Conservation (phyloP, 2,329 filamentous ascomycete genomes). For the Sphaerulina vaccinii region DNA sequence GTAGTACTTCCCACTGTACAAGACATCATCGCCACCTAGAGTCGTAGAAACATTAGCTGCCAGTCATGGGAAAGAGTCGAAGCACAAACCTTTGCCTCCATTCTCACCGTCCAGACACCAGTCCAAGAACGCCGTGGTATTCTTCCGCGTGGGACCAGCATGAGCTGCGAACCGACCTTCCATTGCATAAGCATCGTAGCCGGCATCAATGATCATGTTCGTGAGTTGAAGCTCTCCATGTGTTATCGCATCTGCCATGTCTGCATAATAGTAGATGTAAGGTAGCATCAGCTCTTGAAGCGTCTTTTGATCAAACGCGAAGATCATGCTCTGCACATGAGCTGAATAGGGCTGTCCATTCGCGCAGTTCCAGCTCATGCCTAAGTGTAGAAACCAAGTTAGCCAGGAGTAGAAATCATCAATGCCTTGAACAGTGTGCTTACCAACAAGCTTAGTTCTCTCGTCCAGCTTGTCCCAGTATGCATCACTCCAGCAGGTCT, state of each 20-base stretch:
- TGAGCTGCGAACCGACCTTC: slow-evolving; percentile 20
- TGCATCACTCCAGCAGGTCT: slow-evolving; percentile 24
- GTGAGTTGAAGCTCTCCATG: slow-evolving; percentile 17
- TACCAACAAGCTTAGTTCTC: slow-evolving; percentile 9
- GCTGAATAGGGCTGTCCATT: slow-evolving; percentile 9
- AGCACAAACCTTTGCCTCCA: background rate
- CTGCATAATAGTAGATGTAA: slow-evolving; percentile 19
- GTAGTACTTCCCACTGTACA: slow-evolving; percentile 15
- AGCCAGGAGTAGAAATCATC: background rate
- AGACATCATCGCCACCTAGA: slow-evolving; percentile 10
- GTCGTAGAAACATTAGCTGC: background rate
- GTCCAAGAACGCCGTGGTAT: slow-evolving; percentile 17
- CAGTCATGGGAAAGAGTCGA: background rate
- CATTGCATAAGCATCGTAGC: slow-evolving; percentile 20
- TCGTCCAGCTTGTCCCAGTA: slow-evolving; percentile 19
- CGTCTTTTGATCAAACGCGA: slow-evolving; percentile 5
- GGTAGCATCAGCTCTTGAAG: slow-evolving; percentile 13
- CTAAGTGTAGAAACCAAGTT: background rate
- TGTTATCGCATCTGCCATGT: slow-evolving; percentile 9
- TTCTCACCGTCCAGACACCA: slow-evolving; percentile 17
- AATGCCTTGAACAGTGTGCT: background rate
- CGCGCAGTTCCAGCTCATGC: slow-evolving; percentile 24
- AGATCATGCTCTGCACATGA: slow-evolving; percentile 24
- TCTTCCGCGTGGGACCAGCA: slow-evolving; percentile 14
- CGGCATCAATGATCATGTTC: slow-evolving; percentile 8